Evolutionary conservation across 148 eudicot genomes (phyloP), one percentile per base, ranked within the genome.

Genomic region (Polygonum aviculare): DNA sequence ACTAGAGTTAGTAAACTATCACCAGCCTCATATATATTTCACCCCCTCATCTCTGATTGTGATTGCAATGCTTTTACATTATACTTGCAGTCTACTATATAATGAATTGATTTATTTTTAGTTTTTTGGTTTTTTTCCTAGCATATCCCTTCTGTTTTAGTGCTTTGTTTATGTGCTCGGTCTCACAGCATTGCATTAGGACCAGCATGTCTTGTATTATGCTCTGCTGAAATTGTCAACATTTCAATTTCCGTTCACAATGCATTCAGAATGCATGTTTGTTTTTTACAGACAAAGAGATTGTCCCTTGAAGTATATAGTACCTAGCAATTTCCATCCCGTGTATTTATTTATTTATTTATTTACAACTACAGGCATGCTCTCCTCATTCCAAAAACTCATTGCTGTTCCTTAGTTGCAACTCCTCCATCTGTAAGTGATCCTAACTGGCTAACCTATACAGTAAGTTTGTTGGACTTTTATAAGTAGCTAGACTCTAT

Each of bases 351-450:
- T 78, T 48, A 39, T 36, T 78, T 48, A 35, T 21, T 3, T 52
- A 55, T n/a, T 35, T 59, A 31, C 12, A 76, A 65, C 83, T 59
- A 50, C 77, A 96, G 99, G 87, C 99, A 96, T 85, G 84, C 92
- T 36, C 93, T 96, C 76, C 78, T 96, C 54, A 91, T 96, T 77
- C 99, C 99, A 38, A 93, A 91, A 82, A 76, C 79, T 35, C 99
- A 96, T 82, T 96, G 82, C 73, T 76, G 94, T 59, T 87, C 93
- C 78, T 69, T 96, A 86, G 91, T 84, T 82, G 88, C 76, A 49
- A 96, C 99, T 84, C 98, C 98, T 77, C 95, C 99, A 45, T 73
- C 86, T 72, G 98, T 96, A 85, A 91, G 99, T 89, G 79, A 50
- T 52, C 62, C 62, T 79, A 60, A 26, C 31, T 26, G 31, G 31